Percentiles rank a stretch among this genome's conserved stretches.
Conservation (phyloP, 495 filamentous ascomycete genomes). For the Penicillium cosmopolitanum region DNA sequence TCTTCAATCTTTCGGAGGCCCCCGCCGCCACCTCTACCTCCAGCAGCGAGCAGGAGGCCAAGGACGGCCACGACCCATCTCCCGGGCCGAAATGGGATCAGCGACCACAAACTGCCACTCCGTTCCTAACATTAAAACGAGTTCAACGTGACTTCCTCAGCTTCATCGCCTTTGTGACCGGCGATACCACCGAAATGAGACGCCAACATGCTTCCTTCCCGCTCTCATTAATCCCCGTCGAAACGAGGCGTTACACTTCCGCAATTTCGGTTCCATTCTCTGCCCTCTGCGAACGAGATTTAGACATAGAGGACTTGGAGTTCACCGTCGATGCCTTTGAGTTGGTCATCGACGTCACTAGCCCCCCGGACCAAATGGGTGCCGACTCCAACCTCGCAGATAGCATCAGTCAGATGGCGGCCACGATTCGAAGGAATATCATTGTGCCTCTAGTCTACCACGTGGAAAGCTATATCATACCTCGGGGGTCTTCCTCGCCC, state of each 20-base stretch:
- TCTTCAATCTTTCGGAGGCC: constrained; percentile 66
- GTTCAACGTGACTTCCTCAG: constrained; percentile 72
- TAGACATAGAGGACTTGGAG: constrained; percentile 68
- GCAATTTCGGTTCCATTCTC: constrained; percentile 65
- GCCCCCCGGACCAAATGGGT: constrained; percentile 32
- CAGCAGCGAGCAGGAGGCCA: constrained; percentile 25
- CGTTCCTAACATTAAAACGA: constrained; percentile 67
- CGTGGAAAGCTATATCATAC: constrained; percentile 39
- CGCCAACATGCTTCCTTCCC: constrained; percentile 70
- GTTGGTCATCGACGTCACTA: constrained; percentile 59
- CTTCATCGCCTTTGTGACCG: constrained; percentile 67
- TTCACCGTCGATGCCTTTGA: constrained; percentile 70
- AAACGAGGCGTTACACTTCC: constrained; percentile 64
- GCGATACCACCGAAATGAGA: constrained; percentile 52
- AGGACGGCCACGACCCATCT: constrained; percentile 36
- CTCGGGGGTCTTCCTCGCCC: constrained; percentile 26
- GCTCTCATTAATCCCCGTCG: constrained; percentile 64
- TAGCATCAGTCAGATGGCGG: constrained; percentile 58
- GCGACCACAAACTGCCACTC: constrained; percentile 44
- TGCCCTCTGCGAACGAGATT: constrained; percentile 53
- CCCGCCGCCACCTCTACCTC: not conserved
- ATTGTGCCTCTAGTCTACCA: constrained; percentile 59
- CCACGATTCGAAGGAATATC: constrained; percentile 64
- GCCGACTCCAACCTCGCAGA: constrained; percentile 42
- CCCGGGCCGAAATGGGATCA: constrained; percentile 40